Percentiles rank a stretch among this genome's conserved stretches.
Conservation (phyloP, 169 alveolate genomes). For the Besnoitia besnoiti region DNA sequence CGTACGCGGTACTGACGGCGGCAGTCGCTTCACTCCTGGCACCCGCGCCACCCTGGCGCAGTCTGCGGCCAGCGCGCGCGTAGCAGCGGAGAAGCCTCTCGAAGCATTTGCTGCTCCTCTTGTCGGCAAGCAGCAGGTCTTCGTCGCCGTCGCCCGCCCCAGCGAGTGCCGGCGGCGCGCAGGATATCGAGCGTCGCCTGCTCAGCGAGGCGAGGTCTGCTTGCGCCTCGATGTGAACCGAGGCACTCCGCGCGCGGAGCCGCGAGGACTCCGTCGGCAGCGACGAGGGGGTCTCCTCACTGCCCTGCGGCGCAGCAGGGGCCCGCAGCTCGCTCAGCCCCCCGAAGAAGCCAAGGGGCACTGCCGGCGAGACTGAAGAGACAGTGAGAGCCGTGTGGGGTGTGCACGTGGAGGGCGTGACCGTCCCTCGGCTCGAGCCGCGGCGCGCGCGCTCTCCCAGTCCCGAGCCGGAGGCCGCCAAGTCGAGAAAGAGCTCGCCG, state of each 20-base stretch:
- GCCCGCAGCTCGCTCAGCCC: neutral
- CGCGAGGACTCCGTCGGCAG: neutral
- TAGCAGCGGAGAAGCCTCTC: slow-evolving; percentile 11
- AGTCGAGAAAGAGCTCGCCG: too few relatives aligned
- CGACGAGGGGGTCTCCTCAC: neutral
- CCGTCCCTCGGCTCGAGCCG: neutral
- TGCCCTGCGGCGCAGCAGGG: neutral
- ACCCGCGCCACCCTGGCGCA: neutral
- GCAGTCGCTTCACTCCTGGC: neutral
- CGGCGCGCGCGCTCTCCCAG: neutral
- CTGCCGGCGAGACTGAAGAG: neutral
- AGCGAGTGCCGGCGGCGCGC: neutral
- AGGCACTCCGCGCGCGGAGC: neutral
- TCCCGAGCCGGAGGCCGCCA: too few relatives aligned
- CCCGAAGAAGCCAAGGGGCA: too few relatives aligned
- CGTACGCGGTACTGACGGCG: neutral
- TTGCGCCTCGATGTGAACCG: neutral
- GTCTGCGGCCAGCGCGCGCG: neutral
- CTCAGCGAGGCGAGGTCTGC: neutral
- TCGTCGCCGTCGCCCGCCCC: neutral
- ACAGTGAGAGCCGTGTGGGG: neutral
- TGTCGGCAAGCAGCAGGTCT: slow-evolving; percentile 29
- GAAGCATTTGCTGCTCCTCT: slow-evolving; percentile 5
- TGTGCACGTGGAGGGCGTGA: slow-evolving; percentile 23
- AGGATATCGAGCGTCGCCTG: neutral